These are phyloP conservation scores for Reticulascus tulasneorum DNA, from an alignment of 2,329 filamentous ascomycete species.

Conservation along the genomic window DNA sequence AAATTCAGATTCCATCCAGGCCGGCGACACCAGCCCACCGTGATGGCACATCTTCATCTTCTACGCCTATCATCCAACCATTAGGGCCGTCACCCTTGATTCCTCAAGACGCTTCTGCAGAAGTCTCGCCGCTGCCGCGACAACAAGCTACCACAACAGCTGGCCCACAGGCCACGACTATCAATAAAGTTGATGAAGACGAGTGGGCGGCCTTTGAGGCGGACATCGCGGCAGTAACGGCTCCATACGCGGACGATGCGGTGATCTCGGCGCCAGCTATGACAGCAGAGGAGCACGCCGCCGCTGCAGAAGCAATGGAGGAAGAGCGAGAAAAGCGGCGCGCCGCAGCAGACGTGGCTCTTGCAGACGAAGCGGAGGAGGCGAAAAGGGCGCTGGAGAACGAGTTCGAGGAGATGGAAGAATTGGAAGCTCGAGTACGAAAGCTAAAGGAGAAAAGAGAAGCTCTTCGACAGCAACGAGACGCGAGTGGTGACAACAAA, in stretches of 20 bases:
- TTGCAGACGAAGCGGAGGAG: slow-evolving; percentile 70
- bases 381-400: slow-evolving; percentile 68
- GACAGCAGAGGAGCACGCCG: slow-evolving; percentile 58
- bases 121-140: too few species aligned
- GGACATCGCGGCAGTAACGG: slow-evolving; percentile 58
- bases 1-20: slow-evolving; percentile 60
- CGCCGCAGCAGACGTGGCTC: slow-evolving; percentile 48
- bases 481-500: slow-evolving; percentile 20
- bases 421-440: slow-evolving; percentile 67
- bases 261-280: slow-evolving; percentile 68
- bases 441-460: slow-evolving; percentile 68
- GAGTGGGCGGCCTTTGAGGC: slow-evolving; percentile 88
- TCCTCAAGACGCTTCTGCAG: slow-evolving; percentile 19
- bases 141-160: slow-evolving; percentile 6
- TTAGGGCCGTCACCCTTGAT: slow-evolving; percentile 33
- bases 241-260: slow-evolving; percentile 40
- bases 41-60: slow-evolving; percentile 34
- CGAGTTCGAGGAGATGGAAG: slow-evolving; percentile 81
- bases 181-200: slow-evolving; percentile 69
- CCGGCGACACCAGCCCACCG: slow-evolving; percentile 54
- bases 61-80: slow-evolving; percentile 28
- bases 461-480: slow-evolving; percentile 48
- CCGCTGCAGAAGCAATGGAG: slow-evolving; percentile 45
- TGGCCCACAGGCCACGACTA: too few species aligned
- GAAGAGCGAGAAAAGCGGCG: slow-evolving; percentile 50